Percentiles rank a stretch among this genome's conserved stretches.
phyloP scores from a whole-genome alignment of 78 protist genomes.

The Dictyostelium firmibasis region DNA sequence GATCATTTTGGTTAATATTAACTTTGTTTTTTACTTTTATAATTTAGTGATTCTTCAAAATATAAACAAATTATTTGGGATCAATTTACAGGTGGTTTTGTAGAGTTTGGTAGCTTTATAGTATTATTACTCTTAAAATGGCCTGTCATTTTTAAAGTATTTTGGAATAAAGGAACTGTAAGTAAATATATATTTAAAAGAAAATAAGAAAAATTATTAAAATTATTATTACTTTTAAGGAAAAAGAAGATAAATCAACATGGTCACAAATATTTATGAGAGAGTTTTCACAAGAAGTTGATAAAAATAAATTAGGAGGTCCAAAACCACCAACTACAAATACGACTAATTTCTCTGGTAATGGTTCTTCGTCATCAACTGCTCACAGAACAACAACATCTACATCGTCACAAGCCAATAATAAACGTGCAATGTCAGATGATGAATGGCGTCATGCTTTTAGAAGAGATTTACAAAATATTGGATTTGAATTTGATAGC shows the following conservation, averaged over 20 bases:
- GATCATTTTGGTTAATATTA: not conserved
- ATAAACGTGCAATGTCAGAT: constrained; percentile 8
- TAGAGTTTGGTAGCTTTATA: constrained; percentile 48
- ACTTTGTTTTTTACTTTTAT: not conserved
- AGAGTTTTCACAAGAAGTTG: constrained; percentile 24
- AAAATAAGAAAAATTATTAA: not conserved
- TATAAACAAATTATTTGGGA: constrained; percentile 33
- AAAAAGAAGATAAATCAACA: constrained; percentile 67
- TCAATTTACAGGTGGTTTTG: constrained; percentile 38
- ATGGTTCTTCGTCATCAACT: not conserved
- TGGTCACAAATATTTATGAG: constrained; percentile 61
- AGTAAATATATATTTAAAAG: not conserved
- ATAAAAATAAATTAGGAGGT: not conserved
- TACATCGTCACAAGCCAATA: not conserved
- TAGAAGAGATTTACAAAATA: constrained; percentile 50
- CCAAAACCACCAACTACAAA: not conserved
- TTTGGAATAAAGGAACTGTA: constrained; percentile 65
- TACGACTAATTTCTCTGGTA: not conserved
- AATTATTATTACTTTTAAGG: not conserved
- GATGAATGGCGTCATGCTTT: constrained; percentile 54
- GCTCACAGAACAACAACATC: not conserved
- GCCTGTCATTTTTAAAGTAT: constrained; percentile 55
- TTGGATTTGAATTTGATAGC: constrained; percentile 70
- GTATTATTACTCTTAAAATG: constrained; percentile 30
- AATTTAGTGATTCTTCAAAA: constrained; percentile 4